A percentile compares a stretch with the other conserved stretches of the same genome.
Conservation (phyloP, 148 eudicot species). For the Rhododendron mucronatum region DNA sequence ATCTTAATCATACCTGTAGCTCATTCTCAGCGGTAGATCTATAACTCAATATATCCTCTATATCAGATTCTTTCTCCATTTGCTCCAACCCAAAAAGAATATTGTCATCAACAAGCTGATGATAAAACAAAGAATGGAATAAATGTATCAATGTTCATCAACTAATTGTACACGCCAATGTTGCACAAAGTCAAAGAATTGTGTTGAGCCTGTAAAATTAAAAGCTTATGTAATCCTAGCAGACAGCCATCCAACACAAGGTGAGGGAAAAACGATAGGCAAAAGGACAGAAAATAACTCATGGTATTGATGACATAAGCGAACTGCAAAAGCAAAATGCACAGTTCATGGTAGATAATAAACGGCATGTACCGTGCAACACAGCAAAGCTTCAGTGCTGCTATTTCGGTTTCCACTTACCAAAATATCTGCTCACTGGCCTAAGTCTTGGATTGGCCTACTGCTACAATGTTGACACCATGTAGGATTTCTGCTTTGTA, state of each 20-base stretch:
- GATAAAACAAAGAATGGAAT: slow-evolving; percentile 10
- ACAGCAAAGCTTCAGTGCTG: neutral
- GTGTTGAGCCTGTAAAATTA: neutral
- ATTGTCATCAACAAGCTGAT: slow-evolving; percentile 62
- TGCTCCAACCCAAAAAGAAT: slow-evolving; percentile 62
- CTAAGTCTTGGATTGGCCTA: neutral
- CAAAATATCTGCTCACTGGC: neutral
- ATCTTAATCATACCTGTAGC: slow-evolving; percentile 56
- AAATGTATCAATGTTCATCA: neutral
- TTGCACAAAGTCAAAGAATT: neutral
- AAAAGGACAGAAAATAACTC: neutral
- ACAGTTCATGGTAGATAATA: neutral
- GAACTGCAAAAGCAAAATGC: neutral
- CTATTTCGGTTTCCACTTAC: neutral
- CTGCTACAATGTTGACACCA: neutral
- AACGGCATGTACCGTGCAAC: neutral
- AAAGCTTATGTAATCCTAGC: neutral
- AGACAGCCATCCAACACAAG: neutral
- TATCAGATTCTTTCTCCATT: slow-evolving; percentile 79
- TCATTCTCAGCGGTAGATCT: slow-evolving; percentile 78
- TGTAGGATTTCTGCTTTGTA: neutral
- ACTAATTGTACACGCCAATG: neutral
- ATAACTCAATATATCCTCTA: slow-evolving; percentile 80
- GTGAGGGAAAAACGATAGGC: neutral
- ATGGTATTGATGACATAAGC: neutral